Base-by-base conservation (phyloP, 306 rosid species). In the Prunus fruticosa region DNA sequence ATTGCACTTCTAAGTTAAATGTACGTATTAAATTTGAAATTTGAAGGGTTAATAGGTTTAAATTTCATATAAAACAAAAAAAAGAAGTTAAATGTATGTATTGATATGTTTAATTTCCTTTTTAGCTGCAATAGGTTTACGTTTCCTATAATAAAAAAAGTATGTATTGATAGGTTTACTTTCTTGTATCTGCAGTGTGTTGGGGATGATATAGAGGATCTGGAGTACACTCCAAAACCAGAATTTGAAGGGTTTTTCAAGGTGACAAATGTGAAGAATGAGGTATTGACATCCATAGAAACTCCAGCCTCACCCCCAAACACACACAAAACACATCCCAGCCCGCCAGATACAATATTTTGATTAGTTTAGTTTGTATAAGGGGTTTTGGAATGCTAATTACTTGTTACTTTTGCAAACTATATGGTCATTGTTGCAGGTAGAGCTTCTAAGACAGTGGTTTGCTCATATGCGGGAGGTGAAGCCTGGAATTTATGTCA, bases 401-500 rank as follows among this genome's bases (percentile, higher is more conserved):
- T 25, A 56, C 22, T 16, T 64, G 54, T 23, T 30, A 53, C 2
- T 71, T 76, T 70, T 47, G 11, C 46, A 53, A 58, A 43, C 23
- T 62, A 76, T 65, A 69, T 69, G 50, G 58, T 77, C 53, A 16
- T 53, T 79, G 64, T 84, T 89, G 80, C 93, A 95, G 98, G 69
- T 82, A 68, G 97, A 92, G 84, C 98, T 95, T 82, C 93, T 95
- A 84, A 87, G 84, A 80, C 78, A 74, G 64, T 95, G 98, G 98
- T 95, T 95, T 87, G 81, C 92, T 75, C 97, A 92, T 84, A 95
- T 95, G 98, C 96, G 87, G 83, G 97, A 92, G 81, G 91, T 90
- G 84, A 92, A 95, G 79, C 98, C 98, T 83, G 96, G 98, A 71
- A 92, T 95, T 67, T 95, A 95, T 50, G 97, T 95, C 80, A 95